Conservation (phyloP, 306 rosid species). For the Pyrus pyrifolia region DNA sequence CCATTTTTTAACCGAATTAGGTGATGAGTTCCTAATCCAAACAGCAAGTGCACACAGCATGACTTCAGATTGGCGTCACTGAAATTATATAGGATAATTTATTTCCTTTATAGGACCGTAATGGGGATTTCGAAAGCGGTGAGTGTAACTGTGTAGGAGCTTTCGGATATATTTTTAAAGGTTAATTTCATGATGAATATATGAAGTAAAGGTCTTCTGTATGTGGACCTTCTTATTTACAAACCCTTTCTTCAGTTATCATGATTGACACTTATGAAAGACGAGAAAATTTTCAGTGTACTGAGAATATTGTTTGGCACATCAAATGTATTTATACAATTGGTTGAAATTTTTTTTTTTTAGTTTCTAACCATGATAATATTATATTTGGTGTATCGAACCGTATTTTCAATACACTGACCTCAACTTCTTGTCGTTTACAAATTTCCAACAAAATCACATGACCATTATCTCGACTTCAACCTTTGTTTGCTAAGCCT, state of each 20-base stretch:
- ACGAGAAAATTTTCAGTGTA: too few species aligned
- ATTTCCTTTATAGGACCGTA: background rate
- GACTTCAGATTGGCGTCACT: slow-evolving; percentile 47
- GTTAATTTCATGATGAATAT: slow-evolving; percentile 27
- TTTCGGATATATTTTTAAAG: slow-evolving; percentile 13
- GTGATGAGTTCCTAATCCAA: background rate
- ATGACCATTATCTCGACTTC: background rate
- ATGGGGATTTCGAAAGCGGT: background rate
- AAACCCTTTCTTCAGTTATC: slow-evolving; percentile 28
- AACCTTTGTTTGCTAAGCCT: background rate
- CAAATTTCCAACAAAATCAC: background rate
- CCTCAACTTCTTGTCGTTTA: too few species aligned
- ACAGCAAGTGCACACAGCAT: slow-evolving; percentile 21
- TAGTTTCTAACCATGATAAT: too few species aligned
- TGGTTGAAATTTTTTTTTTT: too few species aligned
- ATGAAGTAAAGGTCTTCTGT: slow-evolving; percentile 15
- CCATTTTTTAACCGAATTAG: too few species aligned
- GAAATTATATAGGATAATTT: background rate
- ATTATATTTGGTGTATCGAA: too few species aligned
- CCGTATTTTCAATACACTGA: too few species aligned
- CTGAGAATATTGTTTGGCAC: too few species aligned
- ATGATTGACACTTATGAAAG: slow-evolving; percentile 26
- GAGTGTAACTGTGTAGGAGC: slow-evolving; percentile 23
- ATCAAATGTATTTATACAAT: too few species aligned
- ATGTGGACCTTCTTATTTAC: slow-evolving; percentile 50